These are phyloP conservation scores for Pueraria montana DNA, from an alignment of 306 rosid species.

Conservation along the genomic window DNA sequence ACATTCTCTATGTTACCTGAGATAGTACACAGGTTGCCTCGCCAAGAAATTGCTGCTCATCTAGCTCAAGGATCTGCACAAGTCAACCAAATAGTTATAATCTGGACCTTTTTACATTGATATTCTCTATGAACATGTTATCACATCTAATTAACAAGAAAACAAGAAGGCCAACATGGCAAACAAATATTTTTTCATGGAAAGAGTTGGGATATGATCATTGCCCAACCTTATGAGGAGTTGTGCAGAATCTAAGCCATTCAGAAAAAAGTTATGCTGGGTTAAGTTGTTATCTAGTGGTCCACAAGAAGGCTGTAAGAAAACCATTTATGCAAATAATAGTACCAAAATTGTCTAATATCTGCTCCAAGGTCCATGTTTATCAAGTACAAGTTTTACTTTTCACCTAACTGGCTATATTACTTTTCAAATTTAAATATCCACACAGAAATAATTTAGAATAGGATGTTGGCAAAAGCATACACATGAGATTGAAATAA, in stretches of 20 bases:
- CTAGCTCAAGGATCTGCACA: conserved; percentile 80
- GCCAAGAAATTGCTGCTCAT: conserved; percentile 87
- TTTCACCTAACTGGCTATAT: conserved; percentile 13
- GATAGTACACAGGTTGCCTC: conserved; percentile 74
- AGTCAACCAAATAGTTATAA: conserved; percentile 41
- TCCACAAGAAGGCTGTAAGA: background rate
- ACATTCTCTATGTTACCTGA: conserved; percentile 61
- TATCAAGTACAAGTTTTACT: background rate
- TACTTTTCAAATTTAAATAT: background rate
- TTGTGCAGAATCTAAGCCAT: background rate
- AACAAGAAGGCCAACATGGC: background rate
- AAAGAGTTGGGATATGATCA: conserved; percentile 3
- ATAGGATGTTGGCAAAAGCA: background rate
- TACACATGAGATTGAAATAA: background rate
- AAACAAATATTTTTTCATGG: conserved; percentile 4
- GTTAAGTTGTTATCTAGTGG: background rate
- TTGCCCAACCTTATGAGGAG: background rate
- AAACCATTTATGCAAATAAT: background rate
- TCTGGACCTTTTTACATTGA: background rate
- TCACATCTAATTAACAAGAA: conserved; percentile 10
- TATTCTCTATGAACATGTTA: conserved; percentile 1
- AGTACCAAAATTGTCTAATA: background rate
- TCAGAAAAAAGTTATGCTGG: background rate
- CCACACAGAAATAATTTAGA: background rate
- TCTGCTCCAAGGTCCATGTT: conserved; percentile 11